Percentiles rank a stretch among this genome's conserved stretches.
phyloP scores from a whole-genome alignment of 208 protist species.

The Wallacemonas rigidus region DNA sequence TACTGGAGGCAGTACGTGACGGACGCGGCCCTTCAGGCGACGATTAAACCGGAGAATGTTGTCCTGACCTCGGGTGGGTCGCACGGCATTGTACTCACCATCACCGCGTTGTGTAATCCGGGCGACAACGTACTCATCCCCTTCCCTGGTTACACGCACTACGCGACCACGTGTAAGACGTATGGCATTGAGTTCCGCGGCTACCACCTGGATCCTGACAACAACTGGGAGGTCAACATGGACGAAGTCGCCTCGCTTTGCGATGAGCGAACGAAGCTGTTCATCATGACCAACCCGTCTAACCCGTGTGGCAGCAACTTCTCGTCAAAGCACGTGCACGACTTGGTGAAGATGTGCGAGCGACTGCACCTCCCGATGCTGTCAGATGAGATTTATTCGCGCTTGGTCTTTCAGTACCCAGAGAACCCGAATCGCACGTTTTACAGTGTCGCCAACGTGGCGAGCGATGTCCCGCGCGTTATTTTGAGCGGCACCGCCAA shows the following conservation, averaged over 20 bases:
- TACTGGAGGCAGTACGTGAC: constrained; percentile 45
- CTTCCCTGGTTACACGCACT: constrained; percentile 92
- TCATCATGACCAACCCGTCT: constrained; percentile 95
- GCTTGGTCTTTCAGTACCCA: constrained; percentile 85
- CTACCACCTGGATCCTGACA: constrained; percentile 87
- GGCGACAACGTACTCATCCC: constrained; percentile 93
- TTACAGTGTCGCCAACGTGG: constrained; percentile 78
- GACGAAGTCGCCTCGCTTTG: constrained; percentile 68
- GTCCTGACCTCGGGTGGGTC: constrained; percentile 84
- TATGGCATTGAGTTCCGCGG: constrained; percentile 74
- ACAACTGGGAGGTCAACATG: constrained; percentile 91
- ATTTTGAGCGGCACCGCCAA: constrained; percentile 92
- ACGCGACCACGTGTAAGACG: constrained; percentile 82
- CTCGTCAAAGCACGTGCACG: constrained; percentile 73
- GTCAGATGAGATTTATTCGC: constrained; percentile 95
- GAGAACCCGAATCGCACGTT: constrained; percentile 41
- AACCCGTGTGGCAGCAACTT: constrained; percentile 96
- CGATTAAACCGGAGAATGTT: constrained; percentile 64
- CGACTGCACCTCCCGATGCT: constrained; percentile 91
- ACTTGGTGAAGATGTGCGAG: constrained; percentile 81
- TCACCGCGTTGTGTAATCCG: constrained; percentile 75
- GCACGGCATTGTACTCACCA: constrained; percentile 88
- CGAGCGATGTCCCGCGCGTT: constrained; percentile 80
- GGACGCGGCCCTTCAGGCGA: constrained; percentile 2
- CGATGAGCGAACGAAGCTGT: constrained; percentile 80